phyloP scores from a whole-genome alignment of 768 basidiomycete species.

The Pulveroboletus sp. region DNA sequence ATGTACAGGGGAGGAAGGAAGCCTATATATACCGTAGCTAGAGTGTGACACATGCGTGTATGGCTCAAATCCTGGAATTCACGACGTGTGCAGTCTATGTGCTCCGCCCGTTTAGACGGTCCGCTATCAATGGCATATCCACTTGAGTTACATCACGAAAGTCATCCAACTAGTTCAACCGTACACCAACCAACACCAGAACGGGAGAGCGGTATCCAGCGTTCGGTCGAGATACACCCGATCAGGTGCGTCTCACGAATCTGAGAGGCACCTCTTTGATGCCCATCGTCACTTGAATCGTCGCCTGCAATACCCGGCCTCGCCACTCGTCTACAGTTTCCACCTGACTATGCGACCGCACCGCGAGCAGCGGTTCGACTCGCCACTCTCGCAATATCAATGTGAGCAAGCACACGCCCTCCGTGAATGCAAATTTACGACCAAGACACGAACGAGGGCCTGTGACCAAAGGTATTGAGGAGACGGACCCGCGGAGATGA shows the following conservation, averaged over 20 bases:
- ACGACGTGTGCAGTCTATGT: no score
- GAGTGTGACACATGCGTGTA: no score
- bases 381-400: slow-evolving; percentile 49
- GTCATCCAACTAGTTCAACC: no score
- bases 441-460: slow-evolving; percentile 53
- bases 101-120: no score
- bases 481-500: background rate
- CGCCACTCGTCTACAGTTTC: slow-evolving; percentile 24
- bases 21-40: no score
- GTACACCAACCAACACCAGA: no score
- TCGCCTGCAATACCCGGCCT: slow-evolving; percentile 18
- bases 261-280: slow-evolving; percentile 13
- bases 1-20: no score
- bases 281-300: slow-evolving; percentile 11
- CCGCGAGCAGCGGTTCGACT: slow-evolving; percentile 40
- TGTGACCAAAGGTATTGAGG: slow-evolving; percentile 10
- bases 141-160: no score
- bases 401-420: slow-evolving; percentile 50
- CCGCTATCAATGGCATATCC: no score
- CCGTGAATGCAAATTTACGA: slow-evolving; percentile 49
- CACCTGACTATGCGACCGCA: slow-evolving; percentile 3
- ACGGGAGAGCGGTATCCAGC: no score
- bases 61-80: no score
- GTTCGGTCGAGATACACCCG: background rate
- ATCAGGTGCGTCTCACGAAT: background rate